Evolutionary conservation across 164 flowering plant genomes (phyloP).

Genomic region (Tinospora cordifolia): DNA sequence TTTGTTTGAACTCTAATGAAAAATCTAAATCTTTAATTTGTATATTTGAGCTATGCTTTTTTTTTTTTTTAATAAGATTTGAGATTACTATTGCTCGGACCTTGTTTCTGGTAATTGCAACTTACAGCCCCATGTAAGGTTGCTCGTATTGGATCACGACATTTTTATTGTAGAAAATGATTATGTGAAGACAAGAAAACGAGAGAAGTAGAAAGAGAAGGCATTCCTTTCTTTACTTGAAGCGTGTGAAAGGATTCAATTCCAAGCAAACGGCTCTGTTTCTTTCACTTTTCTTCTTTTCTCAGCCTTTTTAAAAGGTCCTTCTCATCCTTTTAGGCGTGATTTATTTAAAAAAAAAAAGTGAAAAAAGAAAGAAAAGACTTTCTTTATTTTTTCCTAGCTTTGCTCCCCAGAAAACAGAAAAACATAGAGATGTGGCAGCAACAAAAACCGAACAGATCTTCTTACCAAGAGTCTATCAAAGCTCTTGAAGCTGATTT

Average conservation of each 20-base stretch:
- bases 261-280: constrained; percentile 27
- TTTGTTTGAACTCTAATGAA: not conserved
- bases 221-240: constrained; percentile 41
- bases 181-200: not conserved
- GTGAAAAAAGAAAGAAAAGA: constrained; percentile 6
- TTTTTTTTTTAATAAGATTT: no score
- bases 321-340: not conserved
- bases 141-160: not conserved
- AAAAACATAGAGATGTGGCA: constrained; percentile 42
- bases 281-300: not conserved
- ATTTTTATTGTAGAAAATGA: not conserved
- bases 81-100: no score
- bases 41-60: no score
- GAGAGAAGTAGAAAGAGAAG: constrained; percentile 20
- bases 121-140: no score
- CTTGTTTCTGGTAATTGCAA: no score
- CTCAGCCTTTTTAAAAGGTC: constrained; percentile 1
- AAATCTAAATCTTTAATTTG: not conserved
- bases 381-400: constrained; percentile 8
- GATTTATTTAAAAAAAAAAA: not conserved
- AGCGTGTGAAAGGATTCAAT: constrained; percentile 26
- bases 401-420: not conserved
- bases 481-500: constrained; percentile 80
- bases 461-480: constrained; percentile 61
- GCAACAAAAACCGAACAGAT: constrained; percentile 26